These are phyloP conservation scores for Collybiopsis confluens DNA, from an alignment of 768 basidiomycete species.

Conservation along the genomic window DNA sequence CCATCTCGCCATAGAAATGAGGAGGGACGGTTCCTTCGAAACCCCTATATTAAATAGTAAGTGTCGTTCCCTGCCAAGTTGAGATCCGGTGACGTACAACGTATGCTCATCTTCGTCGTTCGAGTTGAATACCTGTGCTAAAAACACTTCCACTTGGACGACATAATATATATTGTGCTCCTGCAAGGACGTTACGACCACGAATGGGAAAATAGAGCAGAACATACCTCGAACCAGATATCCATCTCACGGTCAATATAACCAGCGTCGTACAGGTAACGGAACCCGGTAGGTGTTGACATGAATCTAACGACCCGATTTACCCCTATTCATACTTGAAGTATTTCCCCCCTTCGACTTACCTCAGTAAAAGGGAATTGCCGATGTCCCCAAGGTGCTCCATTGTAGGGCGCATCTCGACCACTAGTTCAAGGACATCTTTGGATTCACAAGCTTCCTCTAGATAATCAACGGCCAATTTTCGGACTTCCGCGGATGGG, in stretches of 20 bases:
- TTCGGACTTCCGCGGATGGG: slow-evolving; percentile 83
- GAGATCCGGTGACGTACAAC: slow-evolving; percentile 31
- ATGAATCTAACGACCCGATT: slow-evolving; percentile 72
- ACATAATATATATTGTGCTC: slow-evolving; percentile 93
- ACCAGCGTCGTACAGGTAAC: slow-evolving; percentile 84
- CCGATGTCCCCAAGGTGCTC: slow-evolving; percentile 95
- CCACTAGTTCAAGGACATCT: slow-evolving; percentile 82
- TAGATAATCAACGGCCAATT: slow-evolving; percentile 83
- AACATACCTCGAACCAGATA: slow-evolving; percentile 86
- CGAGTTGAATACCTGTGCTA: slow-evolving; percentile 67
- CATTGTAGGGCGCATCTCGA: slow-evolving; percentile 91
- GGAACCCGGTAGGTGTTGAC: slow-evolving; percentile 89
- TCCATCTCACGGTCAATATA: slow-evolving; percentile 97
- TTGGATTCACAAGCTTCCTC: slow-evolving; percentile 86
- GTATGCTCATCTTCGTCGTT: slow-evolving; percentile 67
- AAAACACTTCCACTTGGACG: slow-evolving; percentile 88
- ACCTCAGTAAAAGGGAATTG: slow-evolving; percentile 85
- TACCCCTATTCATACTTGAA: too few relatives aligned
- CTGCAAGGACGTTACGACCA: slow-evolving; percentile 35
- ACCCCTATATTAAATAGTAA: slow-evolving; percentile 33
- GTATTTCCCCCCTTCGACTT: too few relatives aligned
- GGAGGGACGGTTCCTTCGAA: slow-evolving; percentile 88
- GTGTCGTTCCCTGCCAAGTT: neutral
- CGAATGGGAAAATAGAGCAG: neutral
- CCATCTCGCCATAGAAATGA: slow-evolving; percentile 97